These are phyloP conservation scores for Thraustochytrium striatum DNA, from an alignment of 352 stramenopile species.

Conservation along the genomic window DNA sequence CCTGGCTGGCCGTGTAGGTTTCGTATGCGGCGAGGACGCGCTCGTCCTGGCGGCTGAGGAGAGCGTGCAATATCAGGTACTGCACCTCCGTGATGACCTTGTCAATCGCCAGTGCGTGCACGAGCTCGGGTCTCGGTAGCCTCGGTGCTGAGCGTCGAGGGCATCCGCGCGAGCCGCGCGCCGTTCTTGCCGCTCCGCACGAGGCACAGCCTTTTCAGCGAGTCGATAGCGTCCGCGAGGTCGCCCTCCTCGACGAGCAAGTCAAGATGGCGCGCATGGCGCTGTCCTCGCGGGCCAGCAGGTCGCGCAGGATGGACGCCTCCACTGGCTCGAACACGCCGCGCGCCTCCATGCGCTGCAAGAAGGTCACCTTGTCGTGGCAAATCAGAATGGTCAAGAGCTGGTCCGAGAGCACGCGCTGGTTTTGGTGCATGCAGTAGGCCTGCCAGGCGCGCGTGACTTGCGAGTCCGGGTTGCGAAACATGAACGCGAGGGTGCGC, in stretches of 20 bases:
- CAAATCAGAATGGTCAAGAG: constrained; percentile 40
- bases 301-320: constrained; percentile 20
- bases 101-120: constrained; percentile 13
- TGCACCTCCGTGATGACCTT: constrained; percentile 16
- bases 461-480: neutral
- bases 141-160: constrained; percentile 5
- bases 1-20: constrained; percentile 33
- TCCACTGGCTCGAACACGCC: constrained; percentile 35
- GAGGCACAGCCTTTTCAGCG: constrained; percentile 17
- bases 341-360: neutral
- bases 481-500: neutral
- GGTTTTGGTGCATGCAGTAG: constrained; percentile 39
- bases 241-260: constrained; percentile 19
- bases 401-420: constrained; percentile 33
- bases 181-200: neutral
- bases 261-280: constrained; percentile 20
- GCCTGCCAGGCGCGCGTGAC: constrained; percentile 19
- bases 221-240: constrained; percentile 34
- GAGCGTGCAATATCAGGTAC: neutral
- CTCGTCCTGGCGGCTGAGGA: constrained; percentile 36
- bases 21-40: constrained; percentile 47
- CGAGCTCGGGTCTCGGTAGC: constrained; percentile 19
- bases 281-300: neutral
- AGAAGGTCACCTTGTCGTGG: constrained; percentile 22
- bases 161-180: constrained; percentile 7